Conservation (phyloP, 768 basidiomycete species). For the Daedaleopsis sinensis region DNA sequence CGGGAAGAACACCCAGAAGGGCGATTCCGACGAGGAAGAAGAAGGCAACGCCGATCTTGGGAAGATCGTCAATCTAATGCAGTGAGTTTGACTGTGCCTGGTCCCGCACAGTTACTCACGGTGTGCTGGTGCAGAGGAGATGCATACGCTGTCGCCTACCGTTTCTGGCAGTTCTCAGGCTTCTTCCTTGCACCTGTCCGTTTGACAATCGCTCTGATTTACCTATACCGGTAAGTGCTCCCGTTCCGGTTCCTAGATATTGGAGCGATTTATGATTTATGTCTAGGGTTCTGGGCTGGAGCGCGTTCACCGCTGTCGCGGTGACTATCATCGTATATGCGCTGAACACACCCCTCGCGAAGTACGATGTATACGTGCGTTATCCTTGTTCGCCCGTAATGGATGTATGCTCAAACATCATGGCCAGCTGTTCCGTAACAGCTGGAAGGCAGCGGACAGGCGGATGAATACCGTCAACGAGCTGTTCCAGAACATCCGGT, state of each 20-base stretch:
- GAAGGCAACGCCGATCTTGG: constrained; percentile 59
- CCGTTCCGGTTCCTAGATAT: neutral
- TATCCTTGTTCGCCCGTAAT: neutral
- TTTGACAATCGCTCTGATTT: constrained; percentile 65
- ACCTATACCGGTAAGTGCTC: constrained; percentile 65
- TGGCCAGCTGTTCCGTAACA: constrained; percentile 53
- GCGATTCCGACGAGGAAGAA: constrained; percentile 35
- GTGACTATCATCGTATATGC: constrained; percentile 64
- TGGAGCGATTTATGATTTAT: neutral
- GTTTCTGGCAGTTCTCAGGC: constrained; percentile 74
- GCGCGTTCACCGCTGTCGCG: constrained; percentile 68
- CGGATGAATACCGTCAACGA: constrained; percentile 78
- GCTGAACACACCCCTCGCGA: constrained; percentile 69
- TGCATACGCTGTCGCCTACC: constrained; percentile 67
- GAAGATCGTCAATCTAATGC: constrained; percentile 76
- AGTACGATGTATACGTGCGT: constrained; percentile 63
- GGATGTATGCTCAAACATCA: neutral
- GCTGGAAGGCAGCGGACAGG: constrained; percentile 65
- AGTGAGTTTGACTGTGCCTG: constrained; percentile 43
- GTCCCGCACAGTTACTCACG: constrained; percentile 3
- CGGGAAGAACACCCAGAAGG: constrained; percentile 42
- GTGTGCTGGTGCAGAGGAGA: constrained; percentile 54
- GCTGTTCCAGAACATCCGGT: constrained; percentile 72
- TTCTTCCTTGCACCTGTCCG: constrained; percentile 66
- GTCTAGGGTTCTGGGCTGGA: constrained; percentile 74